Evolutionary conservation across 768 basidiomycete species (phyloP).

Genomic region (Suillus sp.): DNA sequence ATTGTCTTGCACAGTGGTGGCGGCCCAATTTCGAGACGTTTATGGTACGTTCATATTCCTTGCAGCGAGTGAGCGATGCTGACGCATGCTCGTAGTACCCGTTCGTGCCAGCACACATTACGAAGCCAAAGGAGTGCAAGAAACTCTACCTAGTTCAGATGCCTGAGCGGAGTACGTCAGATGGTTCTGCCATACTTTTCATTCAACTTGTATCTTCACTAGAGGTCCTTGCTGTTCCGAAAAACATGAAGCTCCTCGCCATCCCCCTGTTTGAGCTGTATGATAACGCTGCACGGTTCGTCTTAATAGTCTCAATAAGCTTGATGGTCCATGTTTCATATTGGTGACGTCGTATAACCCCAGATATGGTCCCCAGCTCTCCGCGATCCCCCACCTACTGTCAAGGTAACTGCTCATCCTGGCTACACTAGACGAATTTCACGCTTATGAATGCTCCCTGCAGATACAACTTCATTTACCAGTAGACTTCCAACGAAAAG

Average conservation of each 20-base stretch:
- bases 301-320: slow-evolving; percentile 7
- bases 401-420: slow-evolving; percentile 59
- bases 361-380: slow-evolving; percentile 90
- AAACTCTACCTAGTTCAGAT: slow-evolving; percentile 94
- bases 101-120: slow-evolving; percentile 92
- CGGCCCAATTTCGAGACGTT: slow-evolving; percentile 98
- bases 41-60: slow-evolving; percentile 64
- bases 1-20: slow-evolving; percentile 99
- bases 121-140: slow-evolving; percentile 98
- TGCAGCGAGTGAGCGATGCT: not conserved
- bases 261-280: slow-evolving; percentile 97
- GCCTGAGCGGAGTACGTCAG: slow-evolving; percentile 83
- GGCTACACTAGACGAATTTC: not conserved
- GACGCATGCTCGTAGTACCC: slow-evolving; percentile 64
- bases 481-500: slow-evolving; percentile 36
- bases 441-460: not conserved
- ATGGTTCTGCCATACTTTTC: not conserved
- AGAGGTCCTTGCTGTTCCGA: slow-evolving; percentile 97
- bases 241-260: slow-evolving; percentile 98
- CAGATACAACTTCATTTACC: slow-evolving; percentile 81
- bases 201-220: slow-evolving; percentile 14
- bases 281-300: slow-evolving; percentile 89
- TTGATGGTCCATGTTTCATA: slow-evolving; percentile 11
- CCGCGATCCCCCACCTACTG: slow-evolving; percentile 89
- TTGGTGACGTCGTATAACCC: not conserved